Evolutionary conservation across 176 grass and related monocot species (phyloP), one percentile per base, ranked within the genome.

Genomic region (Poa pratensis): DNA sequence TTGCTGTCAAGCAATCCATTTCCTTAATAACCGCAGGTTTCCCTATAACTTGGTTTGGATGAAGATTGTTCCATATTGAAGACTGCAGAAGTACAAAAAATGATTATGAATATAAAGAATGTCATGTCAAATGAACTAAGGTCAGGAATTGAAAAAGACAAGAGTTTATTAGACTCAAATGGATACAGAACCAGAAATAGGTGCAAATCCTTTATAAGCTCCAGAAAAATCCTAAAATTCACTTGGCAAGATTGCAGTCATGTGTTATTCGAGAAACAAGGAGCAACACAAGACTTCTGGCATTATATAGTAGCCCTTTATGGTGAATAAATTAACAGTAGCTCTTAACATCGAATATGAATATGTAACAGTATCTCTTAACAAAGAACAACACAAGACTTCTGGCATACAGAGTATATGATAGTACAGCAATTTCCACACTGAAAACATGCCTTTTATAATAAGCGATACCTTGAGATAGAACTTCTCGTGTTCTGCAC

Each of bases 1-100:
- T 94, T 73, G 97, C 92, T 73, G 86, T 94, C 76, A 94, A 89
- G 76, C 97, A 99, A 94, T 99, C 94, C 19, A 99, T 92, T 87
- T 99, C 94, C 83, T 99, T 96, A 49, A 99, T 88, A 20, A 92
- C 58, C 69, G 88, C 90, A 63, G 97, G 84, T 83, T 92, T 54
- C 6, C 94, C 97, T 40, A 99, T 85, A 62, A 99, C 75, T 91
- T 99, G 97, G 71, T 88, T 87, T 48, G 97, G 97, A 88, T 92
- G 86, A 89, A 99, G 86, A 90, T 96, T 99, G 74, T 91, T 92
- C 94, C 94, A 96, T 75, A 96, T 83, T 22, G 97, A 91, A 89
- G 97, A 94, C 90, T 96, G 86, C 53, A 91, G 77, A 75, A 84
- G 40, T 39, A 80, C 72, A 82, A 58, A 28, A 15, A 26, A 74